These are phyloP conservation scores for Antitrichia curtipendula DNA, from an alignment of 225 moss, liverwort and hornwort species.

Conservation along the genomic window DNA sequence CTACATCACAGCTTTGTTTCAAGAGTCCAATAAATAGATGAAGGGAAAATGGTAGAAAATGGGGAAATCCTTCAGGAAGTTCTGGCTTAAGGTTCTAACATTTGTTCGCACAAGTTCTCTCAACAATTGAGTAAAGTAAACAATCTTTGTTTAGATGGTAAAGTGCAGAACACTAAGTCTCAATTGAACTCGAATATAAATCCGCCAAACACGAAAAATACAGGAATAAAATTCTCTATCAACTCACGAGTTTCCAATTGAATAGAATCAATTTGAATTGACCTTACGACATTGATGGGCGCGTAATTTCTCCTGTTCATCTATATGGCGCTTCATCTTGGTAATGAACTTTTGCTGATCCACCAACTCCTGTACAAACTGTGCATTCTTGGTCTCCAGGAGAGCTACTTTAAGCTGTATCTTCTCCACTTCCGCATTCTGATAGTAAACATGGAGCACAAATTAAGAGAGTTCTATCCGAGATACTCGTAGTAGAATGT, in stretches of 20 bases:
- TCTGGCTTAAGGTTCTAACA: neutral
- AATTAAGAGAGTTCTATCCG: neutral
- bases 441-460: neutral
- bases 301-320: slow-evolving; percentile 53
- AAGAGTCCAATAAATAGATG: neutral
- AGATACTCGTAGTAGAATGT: neutral
- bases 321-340: slow-evolving; percentile 41
- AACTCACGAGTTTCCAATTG: neutral
- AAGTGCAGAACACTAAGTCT: neutral
- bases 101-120: neutral
- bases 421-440: slow-evolving; percentile 51
- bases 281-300: slow-evolving; percentile 61
- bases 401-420: slow-evolving; percentile 29
- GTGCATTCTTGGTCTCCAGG: slow-evolving; percentile 56
- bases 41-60: neutral
- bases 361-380: slow-evolving; percentile 71
- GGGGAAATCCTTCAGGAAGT: neutral
- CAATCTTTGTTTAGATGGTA: neutral
- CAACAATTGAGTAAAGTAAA: neutral
- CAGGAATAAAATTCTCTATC: neutral
- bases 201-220: neutral
- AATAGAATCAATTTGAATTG: neutral
- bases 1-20: neutral
- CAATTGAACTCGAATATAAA: neutral
- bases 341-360: slow-evolving; percentile 65